These are phyloP conservation scores for Phytopythium aichiense DNA, from an alignment of 352 stramenopile species.

Conservation along the genomic window DNA sequence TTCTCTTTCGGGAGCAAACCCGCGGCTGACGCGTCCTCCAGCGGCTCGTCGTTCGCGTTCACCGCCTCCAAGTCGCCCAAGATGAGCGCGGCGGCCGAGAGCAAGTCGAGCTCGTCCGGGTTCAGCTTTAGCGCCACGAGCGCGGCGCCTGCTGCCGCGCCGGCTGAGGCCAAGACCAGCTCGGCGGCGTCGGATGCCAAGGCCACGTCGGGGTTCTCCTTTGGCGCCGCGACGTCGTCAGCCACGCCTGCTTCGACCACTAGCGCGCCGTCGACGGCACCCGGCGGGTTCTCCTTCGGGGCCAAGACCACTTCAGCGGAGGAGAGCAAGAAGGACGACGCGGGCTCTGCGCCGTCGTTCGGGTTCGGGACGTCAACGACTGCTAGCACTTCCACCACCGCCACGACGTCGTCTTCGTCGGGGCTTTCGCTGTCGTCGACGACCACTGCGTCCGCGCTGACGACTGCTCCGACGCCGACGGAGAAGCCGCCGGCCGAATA, in stretches of 20 bases:
- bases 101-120: slow-evolving; percentile 16
- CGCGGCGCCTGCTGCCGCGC: not conserved
- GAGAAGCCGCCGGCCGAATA: slow-evolving; percentile 80
- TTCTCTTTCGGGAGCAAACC: slow-evolving; percentile 39
- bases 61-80: slow-evolving; percentile 17
- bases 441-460: slow-evolving; percentile 16
- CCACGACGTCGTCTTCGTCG: slow-evolving; percentile 12
- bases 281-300: slow-evolving; percentile 41
- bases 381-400: slow-evolving; percentile 10
- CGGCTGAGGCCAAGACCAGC: slow-evolving; percentile 10
- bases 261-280: slow-evolving; percentile 8
- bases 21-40: slow-evolving; percentile 9
- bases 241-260: slow-evolving; percentile 12
- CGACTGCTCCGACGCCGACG: slow-evolving; percentile 29
- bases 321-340: slow-evolving; percentile 25
- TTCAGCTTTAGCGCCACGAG: slow-evolving; percentile 22
- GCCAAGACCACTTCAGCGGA: slow-evolving; percentile 14
- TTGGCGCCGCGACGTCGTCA: slow-evolving; percentile 15
- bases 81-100: slow-evolving; percentile 14
- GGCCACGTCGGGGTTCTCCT: slow-evolving; percentile 24
- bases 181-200: slow-evolving; percentile 11
- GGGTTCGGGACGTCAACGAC: slow-evolving; percentile 21
- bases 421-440: not conserved
- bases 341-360: slow-evolving; percentile 17
- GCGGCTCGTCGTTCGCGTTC: slow-evolving; percentile 18